These are phyloP conservation scores for Schizopora paradoxa DNA, from an alignment of 1,284 basidiomycete species.

Conservation along the genomic window DNA sequence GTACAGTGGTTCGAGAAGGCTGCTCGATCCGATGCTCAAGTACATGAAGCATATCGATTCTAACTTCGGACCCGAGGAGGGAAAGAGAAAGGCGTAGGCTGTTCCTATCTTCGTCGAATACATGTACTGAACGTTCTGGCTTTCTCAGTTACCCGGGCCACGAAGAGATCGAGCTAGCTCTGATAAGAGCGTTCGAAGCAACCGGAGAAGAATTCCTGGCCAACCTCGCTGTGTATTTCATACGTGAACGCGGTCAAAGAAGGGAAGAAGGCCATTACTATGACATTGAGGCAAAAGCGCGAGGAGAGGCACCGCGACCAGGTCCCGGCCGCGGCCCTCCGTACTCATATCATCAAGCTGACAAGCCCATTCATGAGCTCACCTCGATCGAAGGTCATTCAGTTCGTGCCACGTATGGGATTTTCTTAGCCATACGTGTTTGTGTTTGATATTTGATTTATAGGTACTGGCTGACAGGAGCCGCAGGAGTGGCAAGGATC, in stretches of 20 bases:
- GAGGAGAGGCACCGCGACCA: conserved; percentile 19
- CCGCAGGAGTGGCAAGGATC: conserved; percentile 19
- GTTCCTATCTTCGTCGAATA: not conserved
- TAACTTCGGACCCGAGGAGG: conserved; percentile 19
- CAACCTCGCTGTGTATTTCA: conserved; percentile 21
- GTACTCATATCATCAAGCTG: conserved; percentile 23
- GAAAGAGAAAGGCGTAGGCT: conserved; percentile 20
- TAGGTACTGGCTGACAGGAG: conserved; percentile 24
- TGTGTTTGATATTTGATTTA: not conserved
- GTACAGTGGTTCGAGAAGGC: conserved; percentile 17
- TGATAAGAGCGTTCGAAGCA: conserved; percentile 19
- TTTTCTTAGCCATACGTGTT: not conserved
- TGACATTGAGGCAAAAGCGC: conserved; percentile 21
- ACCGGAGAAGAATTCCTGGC: conserved; percentile 13
- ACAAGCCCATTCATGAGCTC: conserved; percentile 18
- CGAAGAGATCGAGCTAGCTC: conserved; percentile 22
- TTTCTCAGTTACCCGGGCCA: conserved; percentile 22
- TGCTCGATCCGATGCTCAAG: conserved; percentile 19
- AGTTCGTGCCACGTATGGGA: conserved; percentile 20
- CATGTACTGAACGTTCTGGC: not conserved
- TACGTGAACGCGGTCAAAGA: conserved; percentile 21
- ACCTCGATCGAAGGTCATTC: conserved; percentile 21
- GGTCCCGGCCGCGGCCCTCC: conserved; percentile 21
- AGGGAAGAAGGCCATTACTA: conserved; percentile 21
- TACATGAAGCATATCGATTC: conserved; percentile 20